phyloP scores from a whole-genome alignment of 805 yeast genomes.

The Wickerhamomyces sydowiorum region DNA sequence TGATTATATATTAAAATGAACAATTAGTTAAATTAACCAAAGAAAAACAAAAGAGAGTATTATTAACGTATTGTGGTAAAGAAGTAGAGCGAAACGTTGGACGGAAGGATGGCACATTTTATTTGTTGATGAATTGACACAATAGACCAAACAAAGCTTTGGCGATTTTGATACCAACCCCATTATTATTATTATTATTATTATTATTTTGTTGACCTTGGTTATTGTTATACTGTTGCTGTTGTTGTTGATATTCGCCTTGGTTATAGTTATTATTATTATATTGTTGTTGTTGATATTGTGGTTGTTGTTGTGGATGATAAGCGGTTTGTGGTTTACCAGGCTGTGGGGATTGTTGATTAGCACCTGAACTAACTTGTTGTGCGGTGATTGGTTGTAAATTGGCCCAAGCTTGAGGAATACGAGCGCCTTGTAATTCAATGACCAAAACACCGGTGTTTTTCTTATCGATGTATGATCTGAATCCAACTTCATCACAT shows the following conservation, averaged over 20 bases:
- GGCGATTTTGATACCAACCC: conserved; percentile 11
- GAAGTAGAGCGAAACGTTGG: background rate
- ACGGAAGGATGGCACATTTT: conserved; percentile 12
- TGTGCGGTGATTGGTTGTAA: conserved; percentile 9
- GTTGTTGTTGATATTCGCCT: conserved; percentile 13
- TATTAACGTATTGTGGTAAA: background rate
- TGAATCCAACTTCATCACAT: conserved; percentile 62
- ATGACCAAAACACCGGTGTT: conserved; percentile 80
- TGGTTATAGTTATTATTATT: conserved; percentile 17
- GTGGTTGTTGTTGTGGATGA: conserved; percentile 24
- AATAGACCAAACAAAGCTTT: conserved; percentile 11
- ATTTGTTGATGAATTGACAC: background rate
- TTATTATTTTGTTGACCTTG: conserved; percentile 15
- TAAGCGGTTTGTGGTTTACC: conserved; percentile 27
- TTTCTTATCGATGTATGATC: conserved; percentile 54
- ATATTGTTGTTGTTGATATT: conserved; percentile 16
- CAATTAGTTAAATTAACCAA: background rate
- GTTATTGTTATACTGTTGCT: conserved; percentile 10
- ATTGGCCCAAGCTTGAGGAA: conserved; percentile 33
- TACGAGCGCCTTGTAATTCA: conserved; percentile 45
- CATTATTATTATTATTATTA: conserved; percentile 10
- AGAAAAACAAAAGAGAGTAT: background rate
- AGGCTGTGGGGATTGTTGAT: conserved; percentile 22
- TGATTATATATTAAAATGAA: too few species aligned
- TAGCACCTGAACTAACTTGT: conserved; percentile 9